Base-by-base conservation (phyloP, 495 filamentous ascomycete species). In the Daldinia vernicosa region DNA sequence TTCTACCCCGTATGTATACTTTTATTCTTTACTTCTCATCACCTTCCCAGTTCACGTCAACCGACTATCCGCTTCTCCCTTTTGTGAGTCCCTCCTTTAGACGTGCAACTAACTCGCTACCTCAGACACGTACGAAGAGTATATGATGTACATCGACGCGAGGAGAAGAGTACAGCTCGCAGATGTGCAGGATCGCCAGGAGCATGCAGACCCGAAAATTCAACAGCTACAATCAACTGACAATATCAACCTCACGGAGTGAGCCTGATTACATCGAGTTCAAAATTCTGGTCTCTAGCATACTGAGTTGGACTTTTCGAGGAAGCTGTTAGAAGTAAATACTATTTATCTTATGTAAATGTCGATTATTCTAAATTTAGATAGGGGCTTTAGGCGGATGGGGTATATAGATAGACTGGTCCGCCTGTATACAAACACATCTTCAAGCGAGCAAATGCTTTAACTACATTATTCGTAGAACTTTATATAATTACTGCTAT, bases 121-220 rank as follows among this genome's bases (percentile, higher is more conserved):
- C 9, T 9, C 19, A 72, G 69, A 89, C 75, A 89, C 85, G 0
- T 94, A 93, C 74, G 82, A 85, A 12, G 90, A 94, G 77, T 93
- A 89, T 71, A 93, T 93, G 91, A 85, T 92, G 76, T 94, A 90
- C 82, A 82, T 92, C 22, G 91, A 94, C 80, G 90, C 91, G 8
- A 75, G 91, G 60, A 79, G 91, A 66, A 81, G 90, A 26, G 88
- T 86, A 12, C 77, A 79, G 32, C 70, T 71, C 4, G 74, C 71
- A 50, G 76, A 78, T 30, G 64, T 72, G 4, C 71, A 76, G 43
- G 74, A 76, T 63, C 74, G 54, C 27, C 66, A 59, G 56, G 55
- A 76, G 22, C 66, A 71, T 33, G 27, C 50, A 7, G 60, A 39
- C 30, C 17, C 59, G n/a, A 40, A 67, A 5, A 43, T 60, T 6